A percentile compares a stretch with the other conserved stretches of the same genome.
Conservation (phyloP, 306 rosid genomes). For the Inga leiocalycina region DNA sequence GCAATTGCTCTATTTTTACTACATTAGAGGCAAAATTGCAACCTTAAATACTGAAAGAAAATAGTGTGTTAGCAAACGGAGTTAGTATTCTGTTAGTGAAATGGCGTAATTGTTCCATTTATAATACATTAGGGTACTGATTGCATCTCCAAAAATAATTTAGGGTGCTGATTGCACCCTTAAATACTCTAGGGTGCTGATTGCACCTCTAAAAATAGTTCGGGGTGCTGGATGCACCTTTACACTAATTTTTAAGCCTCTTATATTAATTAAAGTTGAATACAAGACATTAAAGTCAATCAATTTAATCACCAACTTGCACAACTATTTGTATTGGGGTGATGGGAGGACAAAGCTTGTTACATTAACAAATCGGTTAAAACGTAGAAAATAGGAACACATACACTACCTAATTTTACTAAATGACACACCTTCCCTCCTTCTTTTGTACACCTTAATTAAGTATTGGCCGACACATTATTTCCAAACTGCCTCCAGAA, state of each 20-base stretch:
- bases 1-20: no score
- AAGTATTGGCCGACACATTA: neutral
- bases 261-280: neutral
- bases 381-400: neutral
- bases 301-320: neutral
- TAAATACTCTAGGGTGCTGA: no score
- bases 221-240: no score
- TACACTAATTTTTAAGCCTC: neutral
- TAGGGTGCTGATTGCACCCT: no score
- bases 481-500: neutral
- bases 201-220: no score
- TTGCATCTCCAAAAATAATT: no score
- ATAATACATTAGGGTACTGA: no score
- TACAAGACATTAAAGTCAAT: neutral
- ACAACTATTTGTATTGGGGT: neutral
- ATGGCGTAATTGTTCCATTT: no score
- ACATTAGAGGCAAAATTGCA: no score
- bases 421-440: neutral
- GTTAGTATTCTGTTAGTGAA: no score
- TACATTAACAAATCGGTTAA: neutral
- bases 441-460: neutral
- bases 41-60: no score
- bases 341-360: neutral
- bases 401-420: neutral
- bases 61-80: no score